Evolutionary conservation across 2,329 filamentous ascomycete species (phyloP), one percentile per base, ranked within the genome.

Genomic region (Fusarium gaditjirri): DNA sequence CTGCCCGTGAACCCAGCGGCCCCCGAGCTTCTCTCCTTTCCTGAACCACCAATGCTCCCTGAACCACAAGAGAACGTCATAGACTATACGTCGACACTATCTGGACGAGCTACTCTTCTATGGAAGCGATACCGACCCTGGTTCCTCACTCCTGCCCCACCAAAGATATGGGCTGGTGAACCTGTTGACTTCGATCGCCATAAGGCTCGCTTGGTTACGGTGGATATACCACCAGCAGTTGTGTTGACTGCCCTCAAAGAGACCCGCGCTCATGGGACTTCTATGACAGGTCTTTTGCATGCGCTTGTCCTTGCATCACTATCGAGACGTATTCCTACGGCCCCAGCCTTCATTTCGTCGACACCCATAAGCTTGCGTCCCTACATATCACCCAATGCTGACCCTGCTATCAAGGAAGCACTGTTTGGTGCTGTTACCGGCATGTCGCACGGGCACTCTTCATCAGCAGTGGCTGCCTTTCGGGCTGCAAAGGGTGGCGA

Each of bases 241-340:
- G 74, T 83, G 0, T 31, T 69, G 3, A 65, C 52, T 3, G 71
- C 88, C 3, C 73, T 88, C 11, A 58, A 75, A 1, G 80, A 77
- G 3, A 85, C 85, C 63, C 80, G 86, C 21, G 71, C 74, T 17
- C 81, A 85, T 49, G 74, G 76, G 6, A 79, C 82, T 19, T 87
- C 86, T 5, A 73, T 89, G 11, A 89, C 87, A 0, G 82, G 82
- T 0, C 79, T 89, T 12, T 55, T 89, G 2, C 84, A 89, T 38
- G 83, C 81, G 5, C 78, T 89, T 1, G 73, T 83, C 8, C 77
- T 86, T 9, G 76, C 78, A 12, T 84, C 85, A 5, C 75, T 88
- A 9, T 76, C 83, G 8, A 74, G 70, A 0, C 81, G 78, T 7
- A 72, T 87, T 6, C 79, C 83, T 1, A 70, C 77, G 8, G 81